Base-by-base conservation (phyloP, 2,329 filamentous ascomycete genomes). In the Apiospora hydei region DNA sequence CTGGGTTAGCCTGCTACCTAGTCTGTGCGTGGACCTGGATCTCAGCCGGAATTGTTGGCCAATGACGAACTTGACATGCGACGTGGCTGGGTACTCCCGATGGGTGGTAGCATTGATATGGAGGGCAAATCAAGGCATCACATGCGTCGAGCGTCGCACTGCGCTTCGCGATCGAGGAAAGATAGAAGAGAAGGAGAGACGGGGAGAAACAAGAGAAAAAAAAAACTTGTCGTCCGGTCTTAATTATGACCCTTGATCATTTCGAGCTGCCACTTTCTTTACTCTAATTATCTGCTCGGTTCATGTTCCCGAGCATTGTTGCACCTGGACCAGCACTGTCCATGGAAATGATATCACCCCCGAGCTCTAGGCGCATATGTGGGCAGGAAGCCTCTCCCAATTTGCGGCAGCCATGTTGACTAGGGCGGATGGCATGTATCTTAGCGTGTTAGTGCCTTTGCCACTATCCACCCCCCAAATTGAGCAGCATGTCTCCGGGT, bases 371-470 rank as follows among this genome's bases (percentile, higher is more conserved):
- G 16, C 51, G 51, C 51, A 30, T 57, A 57, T 57, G 53, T 34
- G 53, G 30, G 21, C 13, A 53, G 49, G 24, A 53, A 53, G 13
- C 49, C 26, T 34, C 26, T 5, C 51, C 53, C 53, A 61, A 61
- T 61, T 61, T 61, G 53, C 53, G 53, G 53, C 53, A 61, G 30
- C 53, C 53, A 61, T 38, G 53, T 61, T 61, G 53, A 61, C 57
- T 64, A 64, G 57, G 57, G 16, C 18, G 18, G 34, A 41, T 64
- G 57, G 57, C 57, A 64, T 64, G 57, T 41, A 64, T 64, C 30
- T 41, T 64, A n/a, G 53, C 34, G 57, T n/a, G 34, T 61, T 57
- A 57, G 53, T 16, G 26, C 26, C 30, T 10, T 18, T 41, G 30
- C 53, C 57, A n/a, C 21, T 41, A 64, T 38, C 30, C 57, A 64